These are phyloP conservation scores for Phytophthora pistaciae DNA, from an alignment of 352 stramenopile genomes.

Conservation along the genomic window DNA sequence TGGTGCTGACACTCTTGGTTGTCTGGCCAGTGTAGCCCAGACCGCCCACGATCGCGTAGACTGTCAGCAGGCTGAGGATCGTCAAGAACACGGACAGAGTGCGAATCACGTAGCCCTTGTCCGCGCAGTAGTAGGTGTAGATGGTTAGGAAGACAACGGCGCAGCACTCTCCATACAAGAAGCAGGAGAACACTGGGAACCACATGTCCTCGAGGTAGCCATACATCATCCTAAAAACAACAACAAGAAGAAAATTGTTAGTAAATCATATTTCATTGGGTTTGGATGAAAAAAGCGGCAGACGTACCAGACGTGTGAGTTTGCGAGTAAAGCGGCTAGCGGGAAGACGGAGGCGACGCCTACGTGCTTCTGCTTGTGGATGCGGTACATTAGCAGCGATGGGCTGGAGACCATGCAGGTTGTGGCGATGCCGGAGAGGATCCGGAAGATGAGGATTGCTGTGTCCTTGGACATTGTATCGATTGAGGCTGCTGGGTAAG, in stretches of 20 bases:
- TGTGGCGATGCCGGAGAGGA: constrained; percentile 42
- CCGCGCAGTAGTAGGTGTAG: constrained; percentile 64
- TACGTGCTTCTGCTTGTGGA: constrained; percentile 52
- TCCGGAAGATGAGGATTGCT: constrained; percentile 35
- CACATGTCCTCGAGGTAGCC: constrained; percentile 52
- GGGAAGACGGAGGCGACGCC: constrained; percentile 49
- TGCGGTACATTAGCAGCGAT: constrained; percentile 45
- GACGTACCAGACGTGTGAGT: constrained; percentile 53
- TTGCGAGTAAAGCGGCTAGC: constrained; percentile 48
- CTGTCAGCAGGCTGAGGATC: constrained; percentile 37
- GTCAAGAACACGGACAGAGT: constrained; percentile 29
- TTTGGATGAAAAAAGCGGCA: constrained; percentile 15
- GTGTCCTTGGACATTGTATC: constrained; percentile 32
- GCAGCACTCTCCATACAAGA: constrained; percentile 46
- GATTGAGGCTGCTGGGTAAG: background rate
- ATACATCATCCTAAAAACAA: constrained; percentile 50
- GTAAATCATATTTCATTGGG: constrained; percentile 29
- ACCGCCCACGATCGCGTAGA: constrained; percentile 49
- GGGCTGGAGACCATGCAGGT: constrained; percentile 54
- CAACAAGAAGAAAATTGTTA: constrained; percentile 20
- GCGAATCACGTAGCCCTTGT: constrained; percentile 38
- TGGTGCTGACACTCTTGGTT: constrained; percentile 26
- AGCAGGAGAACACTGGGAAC: constrained; percentile 54
- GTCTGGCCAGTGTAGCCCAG: constrained; percentile 45
- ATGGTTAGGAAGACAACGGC: constrained; percentile 50